These are phyloP conservation scores for Apophysomyces sp. DNA, from an alignment of 371 early-diverging fungal genomes.

Conservation along the genomic window DNA sequence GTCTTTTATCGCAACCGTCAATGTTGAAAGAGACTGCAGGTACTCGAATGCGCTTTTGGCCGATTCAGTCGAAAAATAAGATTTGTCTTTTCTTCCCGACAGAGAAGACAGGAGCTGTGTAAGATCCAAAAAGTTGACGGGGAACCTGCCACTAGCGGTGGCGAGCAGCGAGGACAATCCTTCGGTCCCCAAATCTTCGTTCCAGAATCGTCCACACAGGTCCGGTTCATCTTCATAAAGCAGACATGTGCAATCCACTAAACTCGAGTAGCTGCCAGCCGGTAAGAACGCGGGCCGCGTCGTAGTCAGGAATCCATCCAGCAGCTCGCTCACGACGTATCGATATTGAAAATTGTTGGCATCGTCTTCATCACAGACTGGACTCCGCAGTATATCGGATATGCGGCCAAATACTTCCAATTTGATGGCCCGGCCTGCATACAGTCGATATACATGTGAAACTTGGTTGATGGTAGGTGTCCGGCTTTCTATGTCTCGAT, in stretches of 20 bases:
- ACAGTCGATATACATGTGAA: constrained; percentile 20
- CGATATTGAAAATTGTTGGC: constrained; percentile 31
- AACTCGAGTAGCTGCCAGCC: constrained; percentile 21
- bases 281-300: constrained; percentile 30
- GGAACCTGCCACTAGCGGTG: constrained; percentile 31
- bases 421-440: constrained; percentile 33
- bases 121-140: constrained; percentile 26
- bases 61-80: constrained; percentile 5
- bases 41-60: constrained; percentile 30
- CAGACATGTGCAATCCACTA: constrained; percentile 18
- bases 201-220: constrained; percentile 35
- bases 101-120: constrained; percentile 27
- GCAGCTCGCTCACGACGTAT: constrained; percentile 14
- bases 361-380: constrained; percentile 30
- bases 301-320: constrained; percentile 29
- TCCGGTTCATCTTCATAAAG: constrained; percentile 29
- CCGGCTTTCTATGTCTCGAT: background rate
- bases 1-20: constrained; percentile 22
- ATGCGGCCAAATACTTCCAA: constrained; percentile 29
- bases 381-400: constrained; percentile 14
- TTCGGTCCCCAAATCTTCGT: constrained; percentile 11
- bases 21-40: constrained; percentile 14
- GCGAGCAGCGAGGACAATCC: constrained; percentile 20
- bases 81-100: constrained; percentile 6
- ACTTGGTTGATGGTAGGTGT: constrained; percentile 21